phyloP scores from a whole-genome alignment of 2,329 filamentous ascomycete species.

The Fusarium sp. region DNA sequence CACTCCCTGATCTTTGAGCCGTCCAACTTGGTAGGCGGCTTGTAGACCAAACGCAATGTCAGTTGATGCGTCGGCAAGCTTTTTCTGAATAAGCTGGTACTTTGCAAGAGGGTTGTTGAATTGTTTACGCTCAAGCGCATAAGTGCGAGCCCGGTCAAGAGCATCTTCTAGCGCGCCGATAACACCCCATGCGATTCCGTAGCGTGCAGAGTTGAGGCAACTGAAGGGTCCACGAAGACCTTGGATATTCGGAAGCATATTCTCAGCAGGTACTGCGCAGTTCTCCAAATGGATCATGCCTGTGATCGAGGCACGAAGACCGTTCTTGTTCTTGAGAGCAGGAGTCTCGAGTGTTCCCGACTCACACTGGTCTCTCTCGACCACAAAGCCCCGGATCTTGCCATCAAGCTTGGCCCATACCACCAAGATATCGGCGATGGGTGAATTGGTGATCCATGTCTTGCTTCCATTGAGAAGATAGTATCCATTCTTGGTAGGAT shows the following conservation, averaged over 20 bases:
- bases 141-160: slow-evolving; percentile 83
- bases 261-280: slow-evolving; percentile 87
- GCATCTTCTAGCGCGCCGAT: slow-evolving; percentile 96
- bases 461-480: slow-evolving; percentile 84
- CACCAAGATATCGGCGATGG: slow-evolving; percentile 86
- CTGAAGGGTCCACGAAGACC: slow-evolving; percentile 91
- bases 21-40: slow-evolving; percentile 89
- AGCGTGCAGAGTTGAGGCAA: slow-evolving; percentile 92
- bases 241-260: slow-evolving; percentile 90
- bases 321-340: slow-evolving; percentile 93
- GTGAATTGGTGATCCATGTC: slow-evolving; percentile 96
- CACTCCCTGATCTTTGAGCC: slow-evolving; percentile 90
- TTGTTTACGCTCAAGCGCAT: slow-evolving; percentile 91
- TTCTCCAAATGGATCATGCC: slow-evolving; percentile 97
- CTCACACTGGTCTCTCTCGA: slow-evolving; percentile 87
- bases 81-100: slow-evolving; percentile 98
- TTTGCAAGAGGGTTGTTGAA: slow-evolving; percentile 95
- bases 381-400: slow-evolving; percentile 92
- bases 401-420: slow-evolving; percentile 96
- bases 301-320: slow-evolving; percentile 90
- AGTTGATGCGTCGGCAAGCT: slow-evolving; percentile 90
- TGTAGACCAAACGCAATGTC: slow-evolving; percentile 91
- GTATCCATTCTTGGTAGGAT: slow-evolving; percentile 86
- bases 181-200: slow-evolving; percentile 93
- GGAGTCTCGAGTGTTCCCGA: slow-evolving; percentile 92